A percentile compares a stretch with the other conserved stretches of the same genome.
Evolutionary conservation across 2,329 filamentous ascomycete species (phyloP).

Genomic region (Trichophyton verrucosum): DNA sequence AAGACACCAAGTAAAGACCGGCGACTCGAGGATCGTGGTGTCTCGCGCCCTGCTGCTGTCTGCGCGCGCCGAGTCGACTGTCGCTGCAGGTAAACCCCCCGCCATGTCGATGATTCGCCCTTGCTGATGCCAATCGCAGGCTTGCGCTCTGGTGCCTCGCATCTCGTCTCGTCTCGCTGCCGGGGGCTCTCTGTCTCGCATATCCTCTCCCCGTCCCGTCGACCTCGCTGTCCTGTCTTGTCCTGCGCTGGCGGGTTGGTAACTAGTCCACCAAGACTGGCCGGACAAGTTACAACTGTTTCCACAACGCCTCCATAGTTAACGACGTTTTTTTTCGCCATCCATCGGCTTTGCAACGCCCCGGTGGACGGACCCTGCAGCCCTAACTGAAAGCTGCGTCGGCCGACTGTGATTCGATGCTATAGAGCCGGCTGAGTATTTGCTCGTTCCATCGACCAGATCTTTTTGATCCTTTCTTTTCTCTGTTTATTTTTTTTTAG

Average conservation of each 20-base stretch:
- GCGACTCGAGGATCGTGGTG: background rate
- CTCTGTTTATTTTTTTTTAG: background rate
- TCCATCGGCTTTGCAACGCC: too few species aligned
- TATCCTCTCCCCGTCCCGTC: too few species aligned
- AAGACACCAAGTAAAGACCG: background rate
- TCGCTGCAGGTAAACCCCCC: background rate
- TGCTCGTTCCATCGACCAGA: background rate
- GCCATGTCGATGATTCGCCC: background rate
- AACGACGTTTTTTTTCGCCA: too few species aligned
- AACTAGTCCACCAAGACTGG: too few species aligned
- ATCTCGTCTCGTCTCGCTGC: background rate
- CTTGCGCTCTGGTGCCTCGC: background rate
- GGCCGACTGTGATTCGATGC: background rate
- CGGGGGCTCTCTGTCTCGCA: too few species aligned
- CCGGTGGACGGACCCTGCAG: background rate
- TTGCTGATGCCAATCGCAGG: conserved; percentile 1
- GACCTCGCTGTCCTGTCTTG: too few species aligned
- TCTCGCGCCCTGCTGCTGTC: background rate
- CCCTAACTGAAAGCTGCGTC: conserved; percentile 3
- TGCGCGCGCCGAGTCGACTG: background rate
- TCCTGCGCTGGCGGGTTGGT: too few species aligned
- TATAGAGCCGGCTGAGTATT: background rate
- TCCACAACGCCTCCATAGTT: too few species aligned
- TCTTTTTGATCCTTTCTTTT: background rate
- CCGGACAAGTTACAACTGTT: too few species aligned